These are phyloP conservation scores for Metschnikowia orientalis DNA, from an alignment of 805 yeast species.

Conservation along the genomic window DNA sequence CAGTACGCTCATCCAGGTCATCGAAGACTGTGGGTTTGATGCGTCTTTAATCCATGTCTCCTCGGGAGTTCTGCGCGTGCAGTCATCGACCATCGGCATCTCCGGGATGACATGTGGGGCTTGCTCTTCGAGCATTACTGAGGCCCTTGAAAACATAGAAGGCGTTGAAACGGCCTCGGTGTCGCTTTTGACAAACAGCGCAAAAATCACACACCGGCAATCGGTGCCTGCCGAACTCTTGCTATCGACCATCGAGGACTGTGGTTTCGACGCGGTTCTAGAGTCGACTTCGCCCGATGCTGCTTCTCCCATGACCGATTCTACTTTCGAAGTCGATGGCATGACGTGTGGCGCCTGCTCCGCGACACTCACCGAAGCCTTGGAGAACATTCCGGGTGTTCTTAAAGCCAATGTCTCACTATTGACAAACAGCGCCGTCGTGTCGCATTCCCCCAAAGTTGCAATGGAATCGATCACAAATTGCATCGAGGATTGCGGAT, in stretches of 20 bases:
- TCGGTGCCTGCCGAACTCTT: conserved; percentile 5
- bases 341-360: conserved; percentile 94
- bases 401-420: conserved; percentile 58
- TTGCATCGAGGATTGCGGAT: conserved; percentile 59
- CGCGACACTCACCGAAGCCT: conserved; percentile 55
- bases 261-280: conserved; percentile 28
- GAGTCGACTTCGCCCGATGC: conserved; percentile 1
- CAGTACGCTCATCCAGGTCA: conserved; percentile 6
- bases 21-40: conserved; percentile 19
- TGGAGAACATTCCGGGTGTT: conserved; percentile 50
- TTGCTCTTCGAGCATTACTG: conserved; percentile 16
- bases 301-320: neutral
- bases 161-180: conserved; percentile 15
- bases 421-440: conserved; percentile 67
- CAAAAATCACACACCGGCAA: conserved; percentile 9
- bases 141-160: conserved; percentile 11
- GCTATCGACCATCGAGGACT: conserved; percentile 22
- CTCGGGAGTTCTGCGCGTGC: neutral
- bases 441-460: conserved; percentile 42
- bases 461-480: conserved; percentile 39
- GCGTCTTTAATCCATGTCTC: conserved; percentile 10
- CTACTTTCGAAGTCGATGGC: conserved; percentile 49
- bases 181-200: conserved; percentile 16
- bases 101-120: conserved; percentile 21
- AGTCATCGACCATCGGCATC: conserved; percentile 6